Evolutionary conservation across 225 moss, liverwort and hornwort genomes (phyloP).

Genomic region (Pleurozium schreberi): DNA sequence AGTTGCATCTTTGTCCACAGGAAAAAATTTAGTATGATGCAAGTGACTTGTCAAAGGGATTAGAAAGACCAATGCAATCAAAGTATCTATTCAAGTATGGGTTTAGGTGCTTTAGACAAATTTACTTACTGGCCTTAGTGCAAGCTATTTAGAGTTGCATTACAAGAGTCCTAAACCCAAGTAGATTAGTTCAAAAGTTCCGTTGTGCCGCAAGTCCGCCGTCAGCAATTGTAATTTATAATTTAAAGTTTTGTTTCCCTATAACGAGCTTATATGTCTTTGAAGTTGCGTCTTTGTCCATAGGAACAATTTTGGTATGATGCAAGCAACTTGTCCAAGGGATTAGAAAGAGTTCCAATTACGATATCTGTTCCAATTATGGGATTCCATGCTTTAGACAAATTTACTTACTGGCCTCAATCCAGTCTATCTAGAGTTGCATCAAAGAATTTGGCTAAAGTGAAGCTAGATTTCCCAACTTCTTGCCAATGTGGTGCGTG

Average conservation of each 20-base stretch:
- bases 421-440: background rate
- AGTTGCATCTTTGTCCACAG: too few species aligned
- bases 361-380: background rate
- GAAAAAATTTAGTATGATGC: background rate
- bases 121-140: too few species aligned
- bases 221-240: too few species aligned
- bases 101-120: too few species aligned
- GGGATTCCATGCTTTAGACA: rapidly evolving
- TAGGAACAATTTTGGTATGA: background rate
- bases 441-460: background rate
- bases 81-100: too few species aligned
- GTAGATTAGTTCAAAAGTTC: too few species aligned
- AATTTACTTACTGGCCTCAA: background rate
- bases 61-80: background rate
- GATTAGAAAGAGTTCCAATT: background rate
- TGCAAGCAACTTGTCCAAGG: too few species aligned
- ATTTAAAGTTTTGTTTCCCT: too few species aligned
- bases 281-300: too few species aligned
- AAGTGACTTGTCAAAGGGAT: background rate
- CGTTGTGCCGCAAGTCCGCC: rapidly evolving
- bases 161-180: too few species aligned
- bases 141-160: too few species aligned
- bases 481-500: background rate
- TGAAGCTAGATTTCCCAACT: background rate
- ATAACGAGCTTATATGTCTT: too few species aligned